These are phyloP conservation scores for Verruconis gallopava DNA, from an alignment of 2,329 filamentous ascomycete genomes.

Conservation along the genomic window DNA sequence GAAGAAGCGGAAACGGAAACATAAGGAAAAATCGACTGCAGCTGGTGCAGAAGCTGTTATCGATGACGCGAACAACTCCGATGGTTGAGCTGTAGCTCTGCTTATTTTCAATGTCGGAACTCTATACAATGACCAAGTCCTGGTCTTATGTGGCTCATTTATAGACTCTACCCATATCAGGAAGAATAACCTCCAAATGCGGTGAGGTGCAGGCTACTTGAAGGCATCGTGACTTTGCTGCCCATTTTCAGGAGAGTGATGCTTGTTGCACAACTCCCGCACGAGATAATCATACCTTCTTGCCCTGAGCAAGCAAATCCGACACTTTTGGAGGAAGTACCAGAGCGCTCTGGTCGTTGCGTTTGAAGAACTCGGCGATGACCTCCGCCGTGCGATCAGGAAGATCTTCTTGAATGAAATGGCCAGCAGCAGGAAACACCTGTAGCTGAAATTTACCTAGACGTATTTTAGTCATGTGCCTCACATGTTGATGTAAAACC, in stretches of 20 bases:
- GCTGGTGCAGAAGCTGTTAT: not conserved
- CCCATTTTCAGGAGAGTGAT: too few species aligned
- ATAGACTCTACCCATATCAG: too few species aligned
- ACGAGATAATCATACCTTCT: conserved; percentile 37
- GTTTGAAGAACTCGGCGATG: conserved; percentile 78
- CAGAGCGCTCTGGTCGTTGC: conserved; percentile 75
- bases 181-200: too few species aligned
- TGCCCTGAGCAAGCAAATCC: conserved; percentile 35
- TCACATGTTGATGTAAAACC: not conserved
- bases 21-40: conserved; percentile 24
- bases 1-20: conserved; percentile 24
- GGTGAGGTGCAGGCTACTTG: too few species aligned
- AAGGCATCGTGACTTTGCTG: too few species aligned
- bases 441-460: conserved; percentile 87
- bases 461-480: not conserved
- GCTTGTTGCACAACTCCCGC: too few species aligned
- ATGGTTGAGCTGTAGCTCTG: too few species aligned
- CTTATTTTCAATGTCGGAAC: too few species aligned
- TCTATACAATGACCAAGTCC: too few species aligned
- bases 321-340: conserved; percentile 83
- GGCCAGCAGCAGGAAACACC: conserved; percentile 86
- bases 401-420: conserved; percentile 93
- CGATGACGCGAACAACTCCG: not conserved
- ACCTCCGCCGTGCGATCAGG: conserved; percentile 79
- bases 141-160: too few species aligned